A percentile compares a stretch with the other conserved stretches of the same genome.
Evolutionary conservation across 805 yeast species (phyloP).

Genomic region (Yamadazyma sp.): DNA sequence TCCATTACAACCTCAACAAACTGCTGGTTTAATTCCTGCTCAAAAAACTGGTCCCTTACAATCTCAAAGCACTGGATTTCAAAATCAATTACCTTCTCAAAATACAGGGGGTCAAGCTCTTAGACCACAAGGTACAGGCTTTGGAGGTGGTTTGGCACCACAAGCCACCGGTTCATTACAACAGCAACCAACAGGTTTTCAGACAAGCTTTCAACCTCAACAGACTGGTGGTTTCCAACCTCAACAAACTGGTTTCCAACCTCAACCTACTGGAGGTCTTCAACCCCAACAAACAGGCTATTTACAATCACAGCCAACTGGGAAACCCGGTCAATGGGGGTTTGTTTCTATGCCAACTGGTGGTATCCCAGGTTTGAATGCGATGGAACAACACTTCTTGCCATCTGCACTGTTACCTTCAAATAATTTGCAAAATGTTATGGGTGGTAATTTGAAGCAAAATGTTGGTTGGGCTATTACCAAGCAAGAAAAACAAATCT

Average conservation of each 20-base stretch:
- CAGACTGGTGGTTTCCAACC: constrained; percentile 30
- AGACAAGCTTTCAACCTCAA: constrained; percentile 56
- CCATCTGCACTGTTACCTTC: constrained; percentile 44
- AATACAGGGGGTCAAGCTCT: constrained; percentile 18
- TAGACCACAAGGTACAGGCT: constrained; percentile 19
- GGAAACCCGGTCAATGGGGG: constrained; percentile 80
- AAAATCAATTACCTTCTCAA: constrained; percentile 20
- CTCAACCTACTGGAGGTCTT: constrained; percentile 34
- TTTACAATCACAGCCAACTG: constrained; percentile 55
- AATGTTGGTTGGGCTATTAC: constrained; percentile 81
- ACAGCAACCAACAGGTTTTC: constrained; percentile 54
- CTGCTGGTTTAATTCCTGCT: constrained; percentile 60
- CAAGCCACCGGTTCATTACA: constrained; percentile 52
- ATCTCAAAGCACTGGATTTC: constrained; percentile 32
- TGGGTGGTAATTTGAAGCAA: constrained; percentile 44
- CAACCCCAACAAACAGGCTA: constrained; percentile 32
- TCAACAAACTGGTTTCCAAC: constrained; percentile 21
- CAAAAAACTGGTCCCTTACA: constrained; percentile 38
- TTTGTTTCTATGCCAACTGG: constrained; percentile 67
- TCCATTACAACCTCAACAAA: constrained; percentile 61
- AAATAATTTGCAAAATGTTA: constrained; percentile 38
- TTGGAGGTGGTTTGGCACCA: constrained; percentile 17
- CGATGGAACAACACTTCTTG: constrained; percentile 64
- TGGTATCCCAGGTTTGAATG: constrained; percentile 67
- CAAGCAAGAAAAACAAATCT: constrained; percentile 80